Base-by-base conservation (phyloP, 176 grass and related monocot genomes). In the Poa annua region DNA sequence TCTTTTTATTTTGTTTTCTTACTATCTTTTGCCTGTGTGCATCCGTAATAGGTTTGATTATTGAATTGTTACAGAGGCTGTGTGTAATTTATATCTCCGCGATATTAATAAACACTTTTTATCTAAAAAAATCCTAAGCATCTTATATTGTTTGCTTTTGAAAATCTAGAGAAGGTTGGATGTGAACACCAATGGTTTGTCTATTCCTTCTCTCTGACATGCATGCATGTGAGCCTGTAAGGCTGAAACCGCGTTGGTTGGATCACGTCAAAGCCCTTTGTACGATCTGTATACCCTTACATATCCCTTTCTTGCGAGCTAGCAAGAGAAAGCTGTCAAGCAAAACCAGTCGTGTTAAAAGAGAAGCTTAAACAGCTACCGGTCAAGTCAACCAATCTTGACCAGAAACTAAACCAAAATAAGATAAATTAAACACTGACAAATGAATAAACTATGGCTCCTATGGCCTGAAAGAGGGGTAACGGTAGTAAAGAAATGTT, bases 261-360 rank as follows among this genome's bases (percentile, higher is more conserved):
- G 60, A 63, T 63, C 25, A 16, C 22, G 22, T 26, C 57, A 29
- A 1, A 26, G 25, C 59, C 59, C 59, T 63, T 6, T 32, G 25
- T 63, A 35, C 17, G 29, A 65, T 35, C 29, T 65, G 29, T 36
- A 35, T 35, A 36, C 33, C 26, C 33, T 64, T 64, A 29, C 61
- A 64, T 64, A 26, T 64, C 61, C 35, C 63, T 35, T 66, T 67
- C 65, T 67, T 67, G 65, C 65, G 39, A 67, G 65, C 33, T 39
- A 20, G 65, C 65, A 1, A 67, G 34, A 39, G 65, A 67, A 67
- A 67, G 65, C 34, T 67, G 65, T 19, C 65, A 36, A 49, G 47
- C 47, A 49, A 49, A 47, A 47, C 11, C 44, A 47, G 11, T 3
- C 44, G 11, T 47, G 11, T 47, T 47, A 47, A 47, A 49, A 49